Evolutionary conservation across 2,329 filamentous ascomycete genomes (phyloP).

Genomic region (Diplodia sapinea): DNA sequence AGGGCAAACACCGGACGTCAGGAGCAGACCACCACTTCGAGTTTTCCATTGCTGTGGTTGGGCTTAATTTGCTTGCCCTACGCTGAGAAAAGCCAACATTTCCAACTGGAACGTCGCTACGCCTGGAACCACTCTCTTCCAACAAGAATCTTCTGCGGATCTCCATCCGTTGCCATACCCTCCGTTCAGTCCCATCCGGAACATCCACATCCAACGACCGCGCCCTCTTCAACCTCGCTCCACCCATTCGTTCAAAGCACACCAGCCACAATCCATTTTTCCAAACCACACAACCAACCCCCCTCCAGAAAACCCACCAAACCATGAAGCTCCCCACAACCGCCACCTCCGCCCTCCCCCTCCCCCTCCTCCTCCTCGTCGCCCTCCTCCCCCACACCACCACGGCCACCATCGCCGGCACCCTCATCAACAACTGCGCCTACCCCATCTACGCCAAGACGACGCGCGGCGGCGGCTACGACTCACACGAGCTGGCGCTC

Average conservation of each 20-base stretch:
- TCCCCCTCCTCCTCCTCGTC: background rate
- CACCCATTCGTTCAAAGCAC: too few relatives aligned
- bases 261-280: background rate
- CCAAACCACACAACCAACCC: too few relatives aligned
- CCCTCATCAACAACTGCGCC: slow-evolving; percentile 17
- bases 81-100: background rate
- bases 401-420: background rate
- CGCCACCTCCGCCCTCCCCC: background rate
- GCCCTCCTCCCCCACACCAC: background rate
- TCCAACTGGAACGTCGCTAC: background rate
- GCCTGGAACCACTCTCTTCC: background rate
- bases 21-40: background rate
- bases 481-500: background rate
- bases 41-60: background rate
- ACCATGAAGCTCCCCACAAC: background rate
- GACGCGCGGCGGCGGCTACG: slow-evolving; percentile 13
- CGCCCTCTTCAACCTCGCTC: background rate
- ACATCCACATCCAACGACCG: background rate
- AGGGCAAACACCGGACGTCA: background rate
- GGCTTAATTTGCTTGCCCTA: background rate
- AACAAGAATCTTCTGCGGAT: background rate
- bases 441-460: slow-evolving; percentile 22
- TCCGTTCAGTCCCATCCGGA: background rate
- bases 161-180: too few relatives aligned
- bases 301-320: background rate